These are phyloP conservation scores for Aspergillus bridgeri DNA, from an alignment of 495 filamentous ascomycete genomes.

Conservation along the genomic window DNA sequence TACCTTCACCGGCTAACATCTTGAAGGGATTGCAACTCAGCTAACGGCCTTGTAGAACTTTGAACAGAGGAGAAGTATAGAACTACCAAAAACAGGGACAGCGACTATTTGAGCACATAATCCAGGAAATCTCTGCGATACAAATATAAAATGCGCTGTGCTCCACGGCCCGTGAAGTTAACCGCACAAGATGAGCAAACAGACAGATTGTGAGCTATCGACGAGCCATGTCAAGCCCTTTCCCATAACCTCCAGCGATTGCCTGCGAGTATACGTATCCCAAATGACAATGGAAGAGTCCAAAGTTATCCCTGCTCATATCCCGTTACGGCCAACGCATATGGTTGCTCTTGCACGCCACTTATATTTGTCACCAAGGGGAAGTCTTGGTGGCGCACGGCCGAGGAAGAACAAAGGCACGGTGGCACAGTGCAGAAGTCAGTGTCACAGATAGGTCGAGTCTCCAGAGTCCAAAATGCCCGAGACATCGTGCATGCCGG, in stretches of 20 bases:
- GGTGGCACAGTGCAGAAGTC: neutral
- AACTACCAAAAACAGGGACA: no score
- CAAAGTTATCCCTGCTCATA: no score
- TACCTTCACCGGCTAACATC: conserved; percentile 20
- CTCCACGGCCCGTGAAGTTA: neutral
- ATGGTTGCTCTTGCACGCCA: no score
- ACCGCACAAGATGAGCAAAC: neutral
- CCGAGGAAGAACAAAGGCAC: neutral
- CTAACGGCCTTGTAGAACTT: no score
- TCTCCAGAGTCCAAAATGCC: neutral
- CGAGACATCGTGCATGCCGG: neutral
- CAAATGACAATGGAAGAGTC: no score
- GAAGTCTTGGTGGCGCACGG: neutral
- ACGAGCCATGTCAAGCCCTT: neutral
- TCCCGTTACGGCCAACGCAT: no score
- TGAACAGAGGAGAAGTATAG: neutral
- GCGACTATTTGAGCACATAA: neutral
- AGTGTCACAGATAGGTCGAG: neutral
- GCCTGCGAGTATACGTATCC: no score
- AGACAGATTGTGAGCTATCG: neutral
- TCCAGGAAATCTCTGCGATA: neutral
- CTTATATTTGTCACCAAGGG: no score
- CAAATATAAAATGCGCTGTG: neutral
- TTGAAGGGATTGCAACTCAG: neutral
- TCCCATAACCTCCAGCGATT: no score